Conservation (phyloP, 2,329 filamentous ascomycete species). For the Colletotrichum tanaceti region DNA sequence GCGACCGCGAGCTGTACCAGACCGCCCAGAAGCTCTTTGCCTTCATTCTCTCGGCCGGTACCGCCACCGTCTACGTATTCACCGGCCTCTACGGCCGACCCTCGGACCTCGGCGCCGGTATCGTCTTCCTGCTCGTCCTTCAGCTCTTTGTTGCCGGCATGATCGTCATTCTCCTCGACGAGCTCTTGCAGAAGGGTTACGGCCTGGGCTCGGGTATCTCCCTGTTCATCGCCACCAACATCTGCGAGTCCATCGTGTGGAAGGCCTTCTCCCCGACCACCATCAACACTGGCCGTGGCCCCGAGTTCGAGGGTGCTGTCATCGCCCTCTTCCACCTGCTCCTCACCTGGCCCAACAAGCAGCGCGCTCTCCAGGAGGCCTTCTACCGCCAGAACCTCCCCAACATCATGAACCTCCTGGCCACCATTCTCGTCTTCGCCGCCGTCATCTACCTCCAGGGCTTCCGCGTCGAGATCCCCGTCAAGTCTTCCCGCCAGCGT, state of each 20-base stretch:
- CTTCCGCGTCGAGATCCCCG: conserved; percentile 99
- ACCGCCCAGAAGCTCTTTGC: conserved; percentile 99
- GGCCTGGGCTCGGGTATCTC: conserved; percentile 98
- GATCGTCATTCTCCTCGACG: conserved; percentile 98
- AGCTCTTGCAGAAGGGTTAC: conserved; percentile 99
- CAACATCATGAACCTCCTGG: conserved; percentile 98
- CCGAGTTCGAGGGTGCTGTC: conserved; percentile 98
- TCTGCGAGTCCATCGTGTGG: conserved; percentile 99
- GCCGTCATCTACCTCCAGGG: conserved; percentile 99
- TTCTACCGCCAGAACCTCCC: conserved; percentile 99
- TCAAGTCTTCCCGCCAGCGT: conserved; percentile 99
- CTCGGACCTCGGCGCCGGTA: conserved; percentile 94
- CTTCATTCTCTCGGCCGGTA: conserved; percentile 96
- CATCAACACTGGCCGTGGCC: conserved; percentile 98
- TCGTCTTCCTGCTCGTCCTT: conserved; percentile 97
- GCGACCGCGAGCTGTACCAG: conserved; percentile 99
- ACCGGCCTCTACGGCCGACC: conserved; percentile 97
- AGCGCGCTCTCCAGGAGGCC: conserved; percentile 95
- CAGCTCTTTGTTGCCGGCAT: conserved; percentile 97
- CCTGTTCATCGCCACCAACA: conserved; percentile 99
- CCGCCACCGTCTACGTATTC: conserved; percentile 97
- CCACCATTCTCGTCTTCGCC: conserved; percentile 92
- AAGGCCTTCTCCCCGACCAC: conserved; percentile 99
- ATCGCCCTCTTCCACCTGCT: conserved; percentile 98
- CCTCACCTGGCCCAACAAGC: conserved; percentile 99